phyloP scores from a whole-genome alignment of 345 rosid genomes.

The Arabidopsis thaliana region DNA sequence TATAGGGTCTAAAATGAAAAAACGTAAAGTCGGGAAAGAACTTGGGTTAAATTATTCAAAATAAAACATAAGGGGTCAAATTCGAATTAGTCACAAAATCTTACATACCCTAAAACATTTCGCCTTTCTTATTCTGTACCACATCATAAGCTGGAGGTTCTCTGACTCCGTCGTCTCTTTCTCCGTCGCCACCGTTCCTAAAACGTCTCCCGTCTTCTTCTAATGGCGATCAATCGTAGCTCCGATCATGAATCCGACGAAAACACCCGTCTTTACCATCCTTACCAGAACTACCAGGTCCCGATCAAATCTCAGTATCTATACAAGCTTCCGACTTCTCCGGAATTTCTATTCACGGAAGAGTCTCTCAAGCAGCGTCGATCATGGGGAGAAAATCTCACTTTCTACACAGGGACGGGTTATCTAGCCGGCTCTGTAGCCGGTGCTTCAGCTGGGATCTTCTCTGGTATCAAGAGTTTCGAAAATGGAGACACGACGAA shows the following conservation, averaged over 20 bases:
- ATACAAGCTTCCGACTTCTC: slow-evolving; percentile 82
- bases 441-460: slow-evolving; percentile 64
- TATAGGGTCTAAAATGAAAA: not conserved
- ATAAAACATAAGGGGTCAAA: slow-evolving; percentile 27
- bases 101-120: slow-evolving; percentile 6
- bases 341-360: slow-evolving; percentile 87
- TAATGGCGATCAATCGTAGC: slow-evolving; percentile 44
- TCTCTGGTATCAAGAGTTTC: slow-evolving; percentile 58
- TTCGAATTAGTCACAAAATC: slow-evolving; percentile 13
- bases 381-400: slow-evolving; percentile 95
- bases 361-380: slow-evolving; percentile 80
- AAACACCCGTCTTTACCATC: slow-evolving; percentile 68
- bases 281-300: slow-evolving; percentile 55
- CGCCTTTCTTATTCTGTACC: not conserved
- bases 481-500: slow-evolving; percentile 76
- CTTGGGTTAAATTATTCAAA: not conserved
- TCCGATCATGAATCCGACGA: slow-evolving; percentile 50
- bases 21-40: not conserved
- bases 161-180: slow-evolving; percentile 9
- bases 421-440: slow-evolving; percentile 68
- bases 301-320: slow-evolving; percentile 53
- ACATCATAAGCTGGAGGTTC: not conserved
- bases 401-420: slow-evolving; percentile 82
- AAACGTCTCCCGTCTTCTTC: not conserved
- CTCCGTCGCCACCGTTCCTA: not conserved